A percentile compares a stretch with the other conserved stretches of the same genome.
These are phyloP conservation scores for Raddia distichophylla DNA, from an alignment of 176 grass and related monocot species.

Conservation along the genomic window DNA sequence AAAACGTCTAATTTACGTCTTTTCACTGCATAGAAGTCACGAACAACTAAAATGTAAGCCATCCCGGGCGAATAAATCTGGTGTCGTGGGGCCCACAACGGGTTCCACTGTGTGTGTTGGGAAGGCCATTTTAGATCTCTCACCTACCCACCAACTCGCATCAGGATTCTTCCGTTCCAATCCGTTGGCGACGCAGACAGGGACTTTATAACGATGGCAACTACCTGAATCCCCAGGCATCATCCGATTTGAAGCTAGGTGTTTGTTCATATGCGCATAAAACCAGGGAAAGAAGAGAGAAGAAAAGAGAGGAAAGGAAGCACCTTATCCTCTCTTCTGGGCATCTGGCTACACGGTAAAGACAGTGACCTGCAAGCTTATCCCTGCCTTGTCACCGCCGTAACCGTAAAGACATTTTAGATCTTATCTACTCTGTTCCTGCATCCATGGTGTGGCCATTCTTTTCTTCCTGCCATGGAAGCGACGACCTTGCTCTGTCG, in stretches of 20 bases:
- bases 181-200: slow-evolving; percentile 8
- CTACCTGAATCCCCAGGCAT: neutral
- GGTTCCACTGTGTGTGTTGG: neutral
- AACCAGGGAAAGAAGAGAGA: neutral
- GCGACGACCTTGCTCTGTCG: neutral
- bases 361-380: slow-evolving; percentile 43
- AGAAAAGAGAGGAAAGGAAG: too few species aligned
- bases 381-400: slow-evolving; percentile 44
- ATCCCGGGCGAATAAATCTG: neutral
- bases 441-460: neutral
- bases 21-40: too few species aligned
- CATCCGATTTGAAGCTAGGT: slow-evolving; percentile 2
- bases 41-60: too few species aligned
- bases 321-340: slow-evolving; percentile 36
- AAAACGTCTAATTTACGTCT: too few species aligned
- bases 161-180: neutral
- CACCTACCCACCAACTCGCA: neutral
- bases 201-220: slow-evolving; percentile 35
- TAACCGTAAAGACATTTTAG: neutral
- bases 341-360: neutral
- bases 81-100: neutral
- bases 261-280: neutral
- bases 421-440: neutral
- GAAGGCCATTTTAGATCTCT: neutral
- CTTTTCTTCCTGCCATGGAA: neutral